phyloP scores from a whole-genome alignment of 192 early-diverging fungal genomes.

The Irineochytrium annulatum region DNA sequence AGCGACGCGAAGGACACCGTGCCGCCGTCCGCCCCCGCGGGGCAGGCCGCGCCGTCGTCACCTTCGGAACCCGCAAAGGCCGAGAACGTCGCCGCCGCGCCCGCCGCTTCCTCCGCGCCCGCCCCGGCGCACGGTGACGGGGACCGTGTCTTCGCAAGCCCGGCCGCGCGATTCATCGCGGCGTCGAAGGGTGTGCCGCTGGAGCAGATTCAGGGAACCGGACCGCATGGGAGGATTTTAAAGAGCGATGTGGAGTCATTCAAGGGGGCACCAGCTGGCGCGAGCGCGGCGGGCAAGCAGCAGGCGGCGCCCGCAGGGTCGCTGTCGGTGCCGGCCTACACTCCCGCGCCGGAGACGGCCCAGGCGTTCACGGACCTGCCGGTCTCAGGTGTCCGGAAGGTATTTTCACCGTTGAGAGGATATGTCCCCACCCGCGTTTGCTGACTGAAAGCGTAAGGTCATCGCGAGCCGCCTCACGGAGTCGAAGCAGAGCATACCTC shows the following conservation, averaged over 20 bases:
- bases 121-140: slow-evolving; percentile 17
- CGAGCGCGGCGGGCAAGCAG: not conserved
- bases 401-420: too few relatives aligned
- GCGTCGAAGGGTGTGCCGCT: slow-evolving; percentile 78
- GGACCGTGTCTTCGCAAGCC: slow-evolving; percentile 79
- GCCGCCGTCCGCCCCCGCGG: slow-evolving; percentile 23
- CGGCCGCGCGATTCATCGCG: slow-evolving; percentile 81
- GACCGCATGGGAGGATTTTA: slow-evolving; percentile 83
- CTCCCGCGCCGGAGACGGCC: slow-evolving; percentile 29
- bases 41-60: slow-evolving; percentile 24
- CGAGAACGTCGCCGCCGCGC: slow-evolving; percentile 34
- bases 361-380: slow-evolving; percentile 42
- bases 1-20: too few relatives aligned
- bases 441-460: slow-evolving; percentile 30
- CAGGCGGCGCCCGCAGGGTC: slow-evolving; percentile 7
- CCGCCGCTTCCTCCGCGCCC: slow-evolving; percentile 27
- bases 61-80: slow-evolving; percentile 10
- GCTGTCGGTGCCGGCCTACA: slow-evolving; percentile 10
- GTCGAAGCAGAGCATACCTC: slow-evolving; percentile 52
- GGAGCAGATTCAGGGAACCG: slow-evolving; percentile 73
- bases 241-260: slow-evolving; percentile 84
- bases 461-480: slow-evolving; percentile 52
- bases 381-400: slow-evolving; percentile 43
- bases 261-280: slow-evolving; percentile 36
- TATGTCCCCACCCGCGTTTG: too few relatives aligned